Evolutionary conservation across 176 grass and related monocot species (phyloP).

Genomic region (Hyparrhenia diplandra): DNA sequence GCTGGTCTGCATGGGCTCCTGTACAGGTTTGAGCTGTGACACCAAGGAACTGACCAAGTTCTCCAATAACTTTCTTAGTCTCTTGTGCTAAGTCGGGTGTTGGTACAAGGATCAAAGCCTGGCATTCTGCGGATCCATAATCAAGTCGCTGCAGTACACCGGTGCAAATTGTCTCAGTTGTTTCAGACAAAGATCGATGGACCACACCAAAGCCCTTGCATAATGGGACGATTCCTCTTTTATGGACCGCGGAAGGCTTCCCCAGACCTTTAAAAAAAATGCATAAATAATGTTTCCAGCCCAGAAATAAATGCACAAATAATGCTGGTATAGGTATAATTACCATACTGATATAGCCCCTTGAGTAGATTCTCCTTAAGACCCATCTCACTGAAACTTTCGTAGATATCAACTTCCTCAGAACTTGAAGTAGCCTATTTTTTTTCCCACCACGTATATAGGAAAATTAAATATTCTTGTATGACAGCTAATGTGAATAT

Average conservation of each 20-base stretch:
- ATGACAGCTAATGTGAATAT: not conserved
- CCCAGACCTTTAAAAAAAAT: conserved; percentile 50
- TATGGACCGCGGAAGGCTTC: conserved; percentile 57
- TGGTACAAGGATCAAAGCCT: not conserved
- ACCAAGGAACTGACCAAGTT: no score
- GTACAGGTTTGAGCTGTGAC: no score
- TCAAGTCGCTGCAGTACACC: no score
- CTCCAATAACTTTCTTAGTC: not conserved
- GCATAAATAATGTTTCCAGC: not conserved
- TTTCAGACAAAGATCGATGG: conserved; percentile 56
- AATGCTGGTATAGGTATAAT: not conserved
- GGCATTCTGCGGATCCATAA: no score
- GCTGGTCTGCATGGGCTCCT: no score
- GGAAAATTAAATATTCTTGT: conserved; percentile 27
- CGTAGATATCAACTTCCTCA: conserved; percentile 40
- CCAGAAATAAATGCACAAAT: not conserved
- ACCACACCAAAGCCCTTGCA: conserved; percentile 72
- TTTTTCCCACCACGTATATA: not conserved
- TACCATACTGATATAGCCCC: conserved; percentile 71
- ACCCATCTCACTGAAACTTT: conserved; percentile 63
- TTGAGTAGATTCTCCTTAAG: conserved; percentile 68
- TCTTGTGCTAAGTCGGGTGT: no score
- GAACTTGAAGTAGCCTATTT: conserved; percentile 6
- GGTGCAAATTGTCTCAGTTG: conserved; percentile 5
- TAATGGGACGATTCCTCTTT: conserved; percentile 64